phyloP scores from a whole-genome alignment of 805 yeast genomes.

The Kodamaea nitidulidarum region DNA sequence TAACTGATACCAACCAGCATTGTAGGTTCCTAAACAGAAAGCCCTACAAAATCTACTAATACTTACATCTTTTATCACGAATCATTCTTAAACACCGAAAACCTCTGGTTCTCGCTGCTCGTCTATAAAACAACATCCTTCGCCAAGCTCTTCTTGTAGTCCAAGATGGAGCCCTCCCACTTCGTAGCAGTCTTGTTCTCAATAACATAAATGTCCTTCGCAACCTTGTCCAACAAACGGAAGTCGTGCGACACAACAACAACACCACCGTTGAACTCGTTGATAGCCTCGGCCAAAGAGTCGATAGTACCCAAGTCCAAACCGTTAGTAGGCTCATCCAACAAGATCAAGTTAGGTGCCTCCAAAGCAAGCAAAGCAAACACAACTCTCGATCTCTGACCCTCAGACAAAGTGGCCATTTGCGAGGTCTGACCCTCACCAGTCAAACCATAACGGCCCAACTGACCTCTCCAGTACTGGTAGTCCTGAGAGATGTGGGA shows the following conservation, averaged over 20 bases:
- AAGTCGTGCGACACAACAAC: conserved; percentile 98
- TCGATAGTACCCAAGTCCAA: conserved; percentile 97
- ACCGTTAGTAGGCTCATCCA: conserved; percentile 99
- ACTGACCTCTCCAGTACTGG: conserved; percentile 97
- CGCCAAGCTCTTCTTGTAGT: conserved; percentile 93
- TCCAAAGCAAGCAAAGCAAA: conserved; percentile 94
- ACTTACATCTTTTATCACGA: not conserved
- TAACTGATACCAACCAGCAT: too few relatives aligned
- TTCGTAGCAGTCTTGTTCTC: conserved; percentile 92
- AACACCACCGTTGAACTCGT: conserved; percentile 94
- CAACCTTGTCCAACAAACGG: conserved; percentile 95
- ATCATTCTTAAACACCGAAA: too few relatives aligned
- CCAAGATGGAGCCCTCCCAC: conserved; percentile 91
- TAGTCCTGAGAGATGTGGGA: conserved; percentile 88
- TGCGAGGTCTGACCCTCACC: conserved; percentile 98
- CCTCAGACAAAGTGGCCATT: conserved; percentile 98
- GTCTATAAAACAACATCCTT: conserved; percentile 68
- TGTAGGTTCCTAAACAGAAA: too few relatives aligned
- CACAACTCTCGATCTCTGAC: conserved; percentile 98
- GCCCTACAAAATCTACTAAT: too few relatives aligned
- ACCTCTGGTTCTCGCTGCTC: not conserved
- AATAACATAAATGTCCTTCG: conserved; percentile 94
- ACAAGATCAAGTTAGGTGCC: conserved; percentile 86
- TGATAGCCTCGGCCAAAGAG: conserved; percentile 94
- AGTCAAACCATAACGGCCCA: conserved; percentile 96